Evolutionary conservation across 208 protist genomes (phyloP).

Genomic region (Crithidia expoeki): DNA sequence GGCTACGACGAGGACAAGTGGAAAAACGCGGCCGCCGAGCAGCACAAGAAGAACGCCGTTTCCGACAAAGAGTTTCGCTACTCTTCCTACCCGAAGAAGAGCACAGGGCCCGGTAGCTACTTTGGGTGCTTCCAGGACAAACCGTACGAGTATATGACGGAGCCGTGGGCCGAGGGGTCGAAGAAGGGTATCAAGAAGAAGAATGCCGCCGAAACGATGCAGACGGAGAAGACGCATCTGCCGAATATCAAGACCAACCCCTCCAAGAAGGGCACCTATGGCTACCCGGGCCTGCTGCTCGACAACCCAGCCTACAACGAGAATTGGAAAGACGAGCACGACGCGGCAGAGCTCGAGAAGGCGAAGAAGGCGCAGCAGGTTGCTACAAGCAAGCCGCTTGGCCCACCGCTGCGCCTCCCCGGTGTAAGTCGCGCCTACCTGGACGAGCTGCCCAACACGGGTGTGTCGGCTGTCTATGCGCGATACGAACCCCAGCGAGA

Average conservation of each 20-base stretch:
- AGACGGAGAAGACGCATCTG: slow-evolving; percentile 36
- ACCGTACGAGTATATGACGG: slow-evolving; percentile 79
- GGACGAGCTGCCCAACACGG: slow-evolving; percentile 77
- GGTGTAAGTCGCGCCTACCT: slow-evolving; percentile 67
- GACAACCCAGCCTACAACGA: slow-evolving; percentile 71
- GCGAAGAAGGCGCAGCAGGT: slow-evolving; percentile 25
- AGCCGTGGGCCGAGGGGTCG: slow-evolving; percentile 54
- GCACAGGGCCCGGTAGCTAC: slow-evolving; percentile 86
- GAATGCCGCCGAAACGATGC: neutral
- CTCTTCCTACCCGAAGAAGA: slow-evolving; percentile 69
- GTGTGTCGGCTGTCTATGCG: slow-evolving; percentile 73
- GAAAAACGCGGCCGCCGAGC: slow-evolving; percentile 32
- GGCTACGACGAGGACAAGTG: slow-evolving; percentile 53
- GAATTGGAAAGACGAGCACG: slow-evolving; percentile 52
- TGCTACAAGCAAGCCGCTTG: slow-evolving; percentile 24
- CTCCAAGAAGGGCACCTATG: slow-evolving; percentile 86
- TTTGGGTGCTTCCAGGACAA: slow-evolving; percentile 81
- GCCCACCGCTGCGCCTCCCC: slow-evolving; percentile 51
- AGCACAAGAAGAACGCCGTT: slow-evolving; percentile 47
- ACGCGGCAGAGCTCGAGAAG: slow-evolving; percentile 21
- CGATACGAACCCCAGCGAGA: slow-evolving; percentile 31
- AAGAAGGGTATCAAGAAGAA: slow-evolving; percentile 48
- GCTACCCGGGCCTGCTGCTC: slow-evolving; percentile 68
- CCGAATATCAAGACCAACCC: slow-evolving; percentile 85
- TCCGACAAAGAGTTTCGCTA: slow-evolving; percentile 72